These are phyloP conservation scores for Cadophora sp. DNA, from an alignment of 2,329 filamentous ascomycete species.

Conservation along the genomic window DNA sequence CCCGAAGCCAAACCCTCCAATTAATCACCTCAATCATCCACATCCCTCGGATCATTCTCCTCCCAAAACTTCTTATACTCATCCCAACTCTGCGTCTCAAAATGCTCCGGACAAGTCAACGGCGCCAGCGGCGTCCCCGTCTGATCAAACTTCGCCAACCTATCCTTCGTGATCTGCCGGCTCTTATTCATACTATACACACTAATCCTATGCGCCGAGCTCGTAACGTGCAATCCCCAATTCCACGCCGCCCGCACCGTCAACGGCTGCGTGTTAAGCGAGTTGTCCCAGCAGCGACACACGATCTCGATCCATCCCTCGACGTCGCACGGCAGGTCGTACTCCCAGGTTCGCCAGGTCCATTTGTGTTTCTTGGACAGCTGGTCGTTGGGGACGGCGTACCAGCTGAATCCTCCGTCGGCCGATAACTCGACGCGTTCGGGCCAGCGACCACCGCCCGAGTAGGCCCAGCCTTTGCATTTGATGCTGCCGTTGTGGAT, in stretches of 20 bases:
- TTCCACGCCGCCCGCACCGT: constrained; percentile 63
- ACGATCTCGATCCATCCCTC: constrained; percentile 68
- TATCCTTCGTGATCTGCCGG: constrained; percentile 53
- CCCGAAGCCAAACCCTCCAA: no score
- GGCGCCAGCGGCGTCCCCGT: constrained; percentile 55
- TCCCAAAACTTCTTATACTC: constrained; percentile 21
- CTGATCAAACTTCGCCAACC: constrained; percentile 59
- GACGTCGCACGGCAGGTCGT: constrained; percentile 65
- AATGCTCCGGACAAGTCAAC: constrained; percentile 50
- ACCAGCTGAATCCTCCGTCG: constrained; percentile 69
- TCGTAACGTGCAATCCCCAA: constrained; percentile 71
- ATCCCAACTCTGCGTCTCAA: constrained; percentile 20
- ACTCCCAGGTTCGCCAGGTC: constrained; percentile 70
- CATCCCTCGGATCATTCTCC: constrained; percentile 25
- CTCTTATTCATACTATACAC: constrained; percentile 68
- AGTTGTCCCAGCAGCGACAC: constrained; percentile 66
- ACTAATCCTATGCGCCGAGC: constrained; percentile 64
- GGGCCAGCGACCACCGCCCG: constrained; percentile 69
- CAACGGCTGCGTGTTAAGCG: constrained; percentile 64
- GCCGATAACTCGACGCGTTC: constrained; percentile 71
- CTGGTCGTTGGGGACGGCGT: constrained; percentile 67
- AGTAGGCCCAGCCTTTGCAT: constrained; percentile 70
- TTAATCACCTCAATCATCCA: constrained; percentile 19
- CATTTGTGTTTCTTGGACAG: constrained; percentile 67
- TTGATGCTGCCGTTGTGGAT: constrained; percentile 40